These are phyloP conservation scores for Colletotrichum eremochloae DNA, from an alignment of 2,329 filamentous ascomycete species.

Conservation along the genomic window DNA sequence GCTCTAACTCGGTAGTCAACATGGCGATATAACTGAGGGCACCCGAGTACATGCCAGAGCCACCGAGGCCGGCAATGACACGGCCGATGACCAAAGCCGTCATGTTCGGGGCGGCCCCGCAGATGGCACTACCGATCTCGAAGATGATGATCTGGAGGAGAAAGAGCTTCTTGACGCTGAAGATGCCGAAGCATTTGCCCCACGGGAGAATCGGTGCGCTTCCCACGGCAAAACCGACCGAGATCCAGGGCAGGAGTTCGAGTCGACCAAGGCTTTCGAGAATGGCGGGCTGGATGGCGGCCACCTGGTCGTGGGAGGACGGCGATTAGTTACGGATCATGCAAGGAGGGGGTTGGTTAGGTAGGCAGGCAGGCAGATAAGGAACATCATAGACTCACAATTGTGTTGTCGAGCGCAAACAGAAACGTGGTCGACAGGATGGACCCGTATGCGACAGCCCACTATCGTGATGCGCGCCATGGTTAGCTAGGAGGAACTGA, in stretches of 20 bases:
- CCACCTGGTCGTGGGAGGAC: no score
- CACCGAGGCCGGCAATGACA: slow-evolving; percentile 57
- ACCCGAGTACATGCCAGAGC: slow-evolving; percentile 55
- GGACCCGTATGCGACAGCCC: slow-evolving; percentile 33
- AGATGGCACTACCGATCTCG: slow-evolving; percentile 50
- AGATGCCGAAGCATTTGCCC: slow-evolving; percentile 56
- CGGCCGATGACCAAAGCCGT: slow-evolving; percentile 61
- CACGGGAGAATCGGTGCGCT: slow-evolving; percentile 54
- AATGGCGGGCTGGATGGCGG: slow-evolving; percentile 60
- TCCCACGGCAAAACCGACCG: slow-evolving; percentile 56
- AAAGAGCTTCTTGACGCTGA: slow-evolving; percentile 60
- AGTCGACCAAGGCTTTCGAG: slow-evolving; percentile 54
- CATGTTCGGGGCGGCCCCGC: slow-evolving; percentile 56
- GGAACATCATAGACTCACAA: slow-evolving; percentile 2
- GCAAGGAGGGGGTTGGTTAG: no score
- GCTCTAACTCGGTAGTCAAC: slow-evolving; percentile 47
- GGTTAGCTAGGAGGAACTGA: no score
- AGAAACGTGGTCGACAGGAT: slow-evolving; percentile 37
- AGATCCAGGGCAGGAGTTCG: slow-evolving; percentile 58
- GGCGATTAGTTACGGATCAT: no score
- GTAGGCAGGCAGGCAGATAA: no score
- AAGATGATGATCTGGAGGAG: slow-evolving; percentile 46
- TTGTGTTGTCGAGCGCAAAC: slow-evolving; percentile 43
- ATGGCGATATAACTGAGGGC: slow-evolving; percentile 46
- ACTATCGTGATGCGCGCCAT: slow-evolving; percentile 14